phyloP scores from a whole-genome alignment of 257 asterid genomes.

The Plectranthus barbatus region DNA sequence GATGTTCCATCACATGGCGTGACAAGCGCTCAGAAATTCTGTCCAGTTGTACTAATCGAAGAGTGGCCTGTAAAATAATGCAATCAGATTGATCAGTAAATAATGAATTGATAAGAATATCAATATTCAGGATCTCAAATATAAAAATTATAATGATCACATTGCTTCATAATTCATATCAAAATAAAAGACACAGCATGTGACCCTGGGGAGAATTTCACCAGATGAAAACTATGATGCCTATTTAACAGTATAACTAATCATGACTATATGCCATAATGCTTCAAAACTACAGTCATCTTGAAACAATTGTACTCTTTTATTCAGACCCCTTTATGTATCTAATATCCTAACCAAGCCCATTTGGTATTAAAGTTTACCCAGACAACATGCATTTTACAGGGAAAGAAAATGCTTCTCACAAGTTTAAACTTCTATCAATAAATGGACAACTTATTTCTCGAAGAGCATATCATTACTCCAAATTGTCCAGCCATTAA shows the following conservation, averaged over 20 bases:
- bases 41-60: slow-evolving; percentile 84
- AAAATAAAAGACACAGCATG: neutral
- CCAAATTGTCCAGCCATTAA: neutral
- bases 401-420: neutral
- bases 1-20: slow-evolving; percentile 94
- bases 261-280: neutral
- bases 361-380: neutral
- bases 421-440: neutral
- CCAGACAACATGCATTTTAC: neutral
- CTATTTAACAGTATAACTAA: neutral
- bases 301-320: neutral
- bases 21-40: slow-evolving; percentile 83
- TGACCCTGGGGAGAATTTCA: neutral
- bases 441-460: neutral
- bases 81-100: slow-evolving; percentile 23
- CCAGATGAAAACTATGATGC: neutral
- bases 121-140: slow-evolving; percentile 17
- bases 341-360: neutral
- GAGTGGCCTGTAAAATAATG: slow-evolving; percentile 69
- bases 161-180: neutral
- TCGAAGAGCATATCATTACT: neutral
- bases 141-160: neutral
- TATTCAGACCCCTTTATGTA: neutral
- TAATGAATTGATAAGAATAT: slow-evolving; percentile 17
- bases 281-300: neutral